Evolutionary conservation across 495 filamentous ascomycete species (phyloP).

Genomic region (Neurospora sp.): DNA sequence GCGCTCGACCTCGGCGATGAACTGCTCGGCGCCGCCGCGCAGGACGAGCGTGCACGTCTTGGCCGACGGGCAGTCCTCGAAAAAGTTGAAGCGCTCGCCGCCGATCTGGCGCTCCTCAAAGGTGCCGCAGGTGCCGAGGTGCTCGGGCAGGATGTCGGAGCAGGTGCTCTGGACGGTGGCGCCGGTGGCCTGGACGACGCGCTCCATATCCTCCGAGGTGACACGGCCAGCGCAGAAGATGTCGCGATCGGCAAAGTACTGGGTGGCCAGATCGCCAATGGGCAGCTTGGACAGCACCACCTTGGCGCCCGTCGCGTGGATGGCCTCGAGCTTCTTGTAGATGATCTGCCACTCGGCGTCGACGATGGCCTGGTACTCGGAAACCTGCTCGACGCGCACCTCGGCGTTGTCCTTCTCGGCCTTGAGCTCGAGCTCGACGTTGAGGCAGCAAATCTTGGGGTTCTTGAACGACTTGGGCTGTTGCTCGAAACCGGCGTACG

Average conservation of each 20-base stretch:
- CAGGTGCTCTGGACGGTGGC: conserved; percentile 91
- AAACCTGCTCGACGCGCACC: conserved; percentile 94
- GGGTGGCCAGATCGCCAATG: conserved; percentile 94
- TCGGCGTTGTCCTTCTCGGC: conserved; percentile 98
- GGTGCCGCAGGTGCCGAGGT: conserved; percentile 79
- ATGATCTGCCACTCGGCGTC: conserved; percentile 99
- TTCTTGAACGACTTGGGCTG: conserved; percentile 92
- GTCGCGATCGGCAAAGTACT: conserved; percentile 96
- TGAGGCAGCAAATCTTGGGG: conserved; percentile 91
- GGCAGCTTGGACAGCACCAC: conserved; percentile 95
- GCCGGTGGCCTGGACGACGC: conserved; percentile 88
- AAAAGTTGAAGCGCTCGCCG: conserved; percentile 95
- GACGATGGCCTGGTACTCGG: conserved; percentile 98
- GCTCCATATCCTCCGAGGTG: conserved; percentile 85
- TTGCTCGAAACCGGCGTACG: conserved; percentile 97
- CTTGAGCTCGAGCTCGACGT: conserved; percentile 92
- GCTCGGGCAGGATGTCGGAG: conserved; percentile 82
- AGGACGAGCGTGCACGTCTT: conserved; percentile 96
- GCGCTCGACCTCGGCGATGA: conserved; percentile 96
- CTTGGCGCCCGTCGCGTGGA: conserved; percentile 87
- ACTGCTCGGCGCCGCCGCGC: conserved; percentile 93
- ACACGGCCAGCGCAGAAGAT: conserved; percentile 98
- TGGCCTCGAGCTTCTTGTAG: conserved; percentile 93
- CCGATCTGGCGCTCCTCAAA: conserved; percentile 98
- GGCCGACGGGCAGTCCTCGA: conserved; percentile 86